Evolutionary conservation across 495 filamentous ascomycete species (phyloP).

Genomic region (Immersiella caudata): DNA sequence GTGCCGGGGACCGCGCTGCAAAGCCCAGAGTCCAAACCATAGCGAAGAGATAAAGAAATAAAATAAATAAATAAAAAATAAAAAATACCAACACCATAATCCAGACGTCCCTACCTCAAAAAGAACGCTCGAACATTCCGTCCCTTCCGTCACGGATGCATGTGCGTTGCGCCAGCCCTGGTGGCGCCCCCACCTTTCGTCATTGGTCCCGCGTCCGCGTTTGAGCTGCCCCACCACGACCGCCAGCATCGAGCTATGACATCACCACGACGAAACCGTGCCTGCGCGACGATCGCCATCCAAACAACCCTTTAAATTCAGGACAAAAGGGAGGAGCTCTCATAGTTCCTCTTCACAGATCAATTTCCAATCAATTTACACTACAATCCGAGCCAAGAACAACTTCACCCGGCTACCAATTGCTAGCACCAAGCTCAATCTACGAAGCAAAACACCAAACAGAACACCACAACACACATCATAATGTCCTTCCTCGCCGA

Average conservation of each 20-base stretch:
- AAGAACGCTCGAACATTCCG: background rate
- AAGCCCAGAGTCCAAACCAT: too few relatives aligned
- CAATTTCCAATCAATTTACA: background rate
- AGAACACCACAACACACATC: constrained; percentile 27
- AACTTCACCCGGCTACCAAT: background rate
- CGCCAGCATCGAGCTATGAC: constrained; percentile 25
- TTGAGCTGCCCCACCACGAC: constrained; percentile 12
- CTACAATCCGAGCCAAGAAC: background rate
- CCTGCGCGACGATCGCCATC: constrained; percentile 1
- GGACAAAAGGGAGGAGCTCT: background rate
- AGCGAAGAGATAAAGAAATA: too few relatives aligned
- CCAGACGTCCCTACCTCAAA: background rate
- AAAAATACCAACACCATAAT: too few relatives aligned
- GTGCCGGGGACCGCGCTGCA: too few relatives aligned
- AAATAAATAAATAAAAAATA: too few relatives aligned
- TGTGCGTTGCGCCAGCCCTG: background rate
- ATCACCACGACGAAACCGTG: constrained; percentile 31
- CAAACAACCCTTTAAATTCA: background rate
- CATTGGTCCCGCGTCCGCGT: constrained; percentile 18
- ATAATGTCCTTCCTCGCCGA: constrained; percentile 54
- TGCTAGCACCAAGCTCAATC: background rate
- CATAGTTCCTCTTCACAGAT: background rate
- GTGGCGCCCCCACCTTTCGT: constrained; percentile 18
- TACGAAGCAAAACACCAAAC: constrained; percentile 20
- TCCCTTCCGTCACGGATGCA: background rate